Base-by-base conservation (phyloP, 257 asterid genomes). In the Gynochthodes officinalis region DNA sequence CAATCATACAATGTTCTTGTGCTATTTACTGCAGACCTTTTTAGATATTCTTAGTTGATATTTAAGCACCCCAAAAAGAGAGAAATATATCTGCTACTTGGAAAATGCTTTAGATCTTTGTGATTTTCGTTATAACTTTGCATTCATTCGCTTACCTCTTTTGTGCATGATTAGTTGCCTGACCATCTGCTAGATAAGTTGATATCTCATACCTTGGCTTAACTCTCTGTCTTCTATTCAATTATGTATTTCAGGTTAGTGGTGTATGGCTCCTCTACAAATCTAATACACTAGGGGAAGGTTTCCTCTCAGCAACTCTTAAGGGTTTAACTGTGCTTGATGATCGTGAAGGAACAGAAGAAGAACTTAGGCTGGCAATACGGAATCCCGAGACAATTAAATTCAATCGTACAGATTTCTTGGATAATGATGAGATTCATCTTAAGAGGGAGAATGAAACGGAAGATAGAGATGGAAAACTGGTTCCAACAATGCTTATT, bases 311-410 rank as follows among this genome's bases (percentile, higher is more conserved):
- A 16, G 86, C 96, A 42, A 87, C 98, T 55, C 81, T 94, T 78
- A 88, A 89, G 82, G 99, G 86, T 71, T 88, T 89, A 78, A 80
- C 83, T 49, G 91, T 94, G 60, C 86, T 90, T 78, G 99, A 94
- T 76, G 88, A 91, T 76, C 98, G 99, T 78, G 96, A 89, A 73
- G 98, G 99, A 40, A 91, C 95, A 76, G 89, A 78, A 59, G 86
- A 89, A 85, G 99, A 94, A 87, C 96, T 94, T 77, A 87, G 93
- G 84, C 76, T 91, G 84, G 98, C 97, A 27, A 83, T 94, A 66
- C 86, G 93, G 81, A 89, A 86, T 84, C 97, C 97, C 60, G 90
- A 85, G 79, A 79, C 82, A 66, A 76, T 81, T 76, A 86, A 71
- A 70, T 80, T 80, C 73, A 80, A 67, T 74, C 75, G 85, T 75